phyloP scores from a whole-genome alignment of 495 filamentous ascomycete genomes.

The Saxispiralis lemnorum region DNA sequence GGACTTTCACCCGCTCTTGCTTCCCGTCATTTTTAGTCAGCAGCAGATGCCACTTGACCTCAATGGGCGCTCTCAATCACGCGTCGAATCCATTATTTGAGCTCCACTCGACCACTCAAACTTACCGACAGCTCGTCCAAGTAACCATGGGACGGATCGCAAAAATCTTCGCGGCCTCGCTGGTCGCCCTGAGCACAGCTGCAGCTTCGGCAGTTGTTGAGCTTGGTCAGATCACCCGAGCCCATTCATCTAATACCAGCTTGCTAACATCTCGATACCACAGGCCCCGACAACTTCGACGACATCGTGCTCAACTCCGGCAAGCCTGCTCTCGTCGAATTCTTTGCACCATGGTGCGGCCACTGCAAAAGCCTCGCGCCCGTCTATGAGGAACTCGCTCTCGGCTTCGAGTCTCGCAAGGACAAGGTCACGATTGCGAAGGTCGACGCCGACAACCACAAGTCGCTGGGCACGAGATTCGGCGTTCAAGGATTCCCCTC shows the following conservation, averaged over 20 bases:
- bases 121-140: too few relatives aligned
- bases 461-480: constrained; percentile 62
- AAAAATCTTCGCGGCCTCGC: background rate
- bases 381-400: constrained; percentile 82
- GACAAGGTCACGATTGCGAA: constrained; percentile 83
- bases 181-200: constrained; percentile 9
- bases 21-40: too few relatives aligned
- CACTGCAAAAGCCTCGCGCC: constrained; percentile 97
- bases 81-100: too few relatives aligned
- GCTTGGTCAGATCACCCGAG: constrained; percentile 75
- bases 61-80: too few relatives aligned
- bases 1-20: too few relatives aligned
- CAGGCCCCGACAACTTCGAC: constrained; percentile 65
- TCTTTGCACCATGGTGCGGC: constrained; percentile 98
- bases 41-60: too few relatives aligned
- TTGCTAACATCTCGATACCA: background rate
- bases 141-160: background rate
- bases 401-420: constrained; percentile 48
- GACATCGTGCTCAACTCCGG: constrained; percentile 70
- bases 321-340: constrained; percentile 93
- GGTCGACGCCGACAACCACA: constrained; percentile 86
- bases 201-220: constrained; percentile 46
- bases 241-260: constrained; percentile 43
- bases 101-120: too few relatives aligned
- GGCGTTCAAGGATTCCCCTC: constrained; percentile 91